Base-by-base conservation (phyloP, 495 filamentous ascomycete species). In the Podospora sp. region DNA sequence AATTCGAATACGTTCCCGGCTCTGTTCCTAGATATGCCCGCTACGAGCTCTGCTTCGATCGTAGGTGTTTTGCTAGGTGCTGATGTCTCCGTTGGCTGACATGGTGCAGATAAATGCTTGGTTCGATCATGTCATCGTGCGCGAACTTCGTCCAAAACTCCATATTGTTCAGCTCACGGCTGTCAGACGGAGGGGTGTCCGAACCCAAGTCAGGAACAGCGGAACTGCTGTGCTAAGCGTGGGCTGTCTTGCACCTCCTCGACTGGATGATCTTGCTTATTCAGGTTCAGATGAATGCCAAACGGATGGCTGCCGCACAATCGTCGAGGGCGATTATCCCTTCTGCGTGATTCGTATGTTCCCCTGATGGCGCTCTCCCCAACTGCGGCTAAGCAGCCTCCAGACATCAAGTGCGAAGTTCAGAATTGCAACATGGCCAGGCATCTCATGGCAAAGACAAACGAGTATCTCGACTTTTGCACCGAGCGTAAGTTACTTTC, bases 401-500 rank as follows among this genome's bases (percentile, higher is more conserved):
- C 1, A 50, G 40, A 51, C 24, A 65, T 76, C 36, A 71, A 71
- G 29, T 69, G 61, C 53, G 66, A 75, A 9, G 65, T 72, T 57
- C 69, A 60, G 66, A 59, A 33, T 18, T 67, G 65, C 60, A 65
- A 57, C 6, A 59, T 62, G 57, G 69, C 69, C 33, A 68, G 58
- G 24, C 65, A 73, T 49, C 55, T 40, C 1, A 26, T 33, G 0
- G 20, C 60, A 12, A 70, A 63, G 27, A 67, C 59, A 1, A 67
- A 69, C 16, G 69, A 74, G 27, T 78, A 76, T n/a, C 68, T 64
- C 0, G 35, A n/a, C 9, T 76, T 61, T 27, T 79, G 77, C 36
- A 63, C 62, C 18, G 36, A 68, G 0, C 77, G 77, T 79, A 27
- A 65, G 77, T 66, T n/a, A n/a, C n/a, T n/a, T n/a, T n/a, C 11